Evolutionary conservation across 208 protist genomes (phyloP), one percentile per base, ranked within the genome.

Genomic region (Acanthamoeba lugdunensis): DNA sequence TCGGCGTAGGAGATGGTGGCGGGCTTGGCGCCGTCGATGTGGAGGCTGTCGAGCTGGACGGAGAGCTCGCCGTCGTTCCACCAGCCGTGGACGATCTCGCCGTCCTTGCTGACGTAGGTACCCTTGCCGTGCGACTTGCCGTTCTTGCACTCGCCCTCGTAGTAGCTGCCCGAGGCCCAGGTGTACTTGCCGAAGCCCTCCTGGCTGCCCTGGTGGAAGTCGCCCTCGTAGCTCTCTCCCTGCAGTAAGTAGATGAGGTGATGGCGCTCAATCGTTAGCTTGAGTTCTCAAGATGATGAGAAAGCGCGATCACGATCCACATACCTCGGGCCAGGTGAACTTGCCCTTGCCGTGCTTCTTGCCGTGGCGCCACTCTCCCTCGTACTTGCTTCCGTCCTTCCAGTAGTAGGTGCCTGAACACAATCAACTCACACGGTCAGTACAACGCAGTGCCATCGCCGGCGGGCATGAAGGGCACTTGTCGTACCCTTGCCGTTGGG

Each of bases 71-170:
- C 84, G 56, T 90, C 84, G 84, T 21, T 71, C 84, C 84, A 90
- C 84, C 84, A 90, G 13, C 84, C 84, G 21, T 71, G 61, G 54
- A 90, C 30, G 56, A 50, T 71, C 23, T 90, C 84, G 25, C 61
- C 61, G 21, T 65, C 52, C 37, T 90, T 33, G 84, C 30, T 71
- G 54, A 90, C 84, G 33, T 90, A 90, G 18, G 52, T 90, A n/a
- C 84, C 84, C 61, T 90, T 90, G 0, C 84, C 84, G 52, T 90
- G 84, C 6, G 84, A 63, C 56, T 73, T 71, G 33, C 61, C 61
- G 30, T 90, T 90, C 30, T 71, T 92, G 28, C 88, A 92, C 45
- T 92, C 88, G 9, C 88, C 88, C 48, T 92, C 88, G 63, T 92
- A 92, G 25, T 79, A 79, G 88, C 52, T 92, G 16, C 88, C 88